Conservation (phyloP, 192 early-diverging fungal species). For the Coemansia reversa region DNA sequence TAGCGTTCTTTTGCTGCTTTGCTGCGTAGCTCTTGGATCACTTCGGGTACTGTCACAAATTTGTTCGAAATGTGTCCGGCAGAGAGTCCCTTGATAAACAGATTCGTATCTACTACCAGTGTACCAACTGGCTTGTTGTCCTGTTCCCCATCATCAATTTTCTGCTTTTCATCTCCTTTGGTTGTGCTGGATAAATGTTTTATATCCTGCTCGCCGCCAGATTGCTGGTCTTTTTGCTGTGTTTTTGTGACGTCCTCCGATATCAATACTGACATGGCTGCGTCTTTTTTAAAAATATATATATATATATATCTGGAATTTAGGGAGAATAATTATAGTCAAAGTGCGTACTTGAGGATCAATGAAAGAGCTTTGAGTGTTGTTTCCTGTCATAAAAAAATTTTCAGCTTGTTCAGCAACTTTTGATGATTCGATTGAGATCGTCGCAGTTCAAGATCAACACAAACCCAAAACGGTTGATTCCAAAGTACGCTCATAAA, state of each 20-base stretch:
- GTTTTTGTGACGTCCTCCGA: background rate
- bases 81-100: constrained; percentile 65
- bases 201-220: background rate
- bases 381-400: background rate
- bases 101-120: constrained; percentile 74
- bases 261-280: background rate
- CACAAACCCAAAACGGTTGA: background rate
- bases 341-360: background rate
- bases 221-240: background rate
- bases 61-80: constrained; percentile 65
- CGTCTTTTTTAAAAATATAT: background rate
- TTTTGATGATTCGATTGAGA: background rate
- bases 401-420: background rate
- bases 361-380: background rate
- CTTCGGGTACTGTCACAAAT: constrained; percentile 86
- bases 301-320: background rate
- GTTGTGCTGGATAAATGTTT: background rate
- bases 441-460: background rate
- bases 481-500: background rate
- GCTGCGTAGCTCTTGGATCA: constrained; percentile 82
- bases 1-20: constrained; percentile 60
- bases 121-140: constrained; percentile 42
- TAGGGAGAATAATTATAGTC: background rate
- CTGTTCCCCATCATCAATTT: constrained; percentile 10
- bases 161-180: constrained; percentile 4